Evolutionary conservation across 2,329 filamentous ascomycete genomes (phyloP).

Genomic region (Fusarium humuli): DNA sequence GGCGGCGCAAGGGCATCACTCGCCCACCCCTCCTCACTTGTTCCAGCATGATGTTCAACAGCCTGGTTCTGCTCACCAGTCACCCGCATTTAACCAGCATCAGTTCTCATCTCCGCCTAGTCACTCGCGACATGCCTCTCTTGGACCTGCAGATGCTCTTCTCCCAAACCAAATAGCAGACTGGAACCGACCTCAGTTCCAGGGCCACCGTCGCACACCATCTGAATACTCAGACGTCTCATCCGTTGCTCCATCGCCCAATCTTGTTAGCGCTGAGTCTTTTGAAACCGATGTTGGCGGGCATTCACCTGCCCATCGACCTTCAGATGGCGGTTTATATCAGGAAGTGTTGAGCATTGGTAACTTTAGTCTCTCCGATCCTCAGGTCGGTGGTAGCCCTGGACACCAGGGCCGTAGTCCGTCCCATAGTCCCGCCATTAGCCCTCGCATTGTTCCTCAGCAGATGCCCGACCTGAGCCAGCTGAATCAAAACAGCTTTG

Average conservation of each 20-base stretch:
- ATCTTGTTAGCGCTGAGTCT: slow-evolving; percentile 79
- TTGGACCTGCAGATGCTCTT: slow-evolving; percentile 69
- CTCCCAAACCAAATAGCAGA: slow-evolving; percentile 63
- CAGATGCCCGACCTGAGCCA: slow-evolving; percentile 66
- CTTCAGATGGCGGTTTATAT: slow-evolving; percentile 79
- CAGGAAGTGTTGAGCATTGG: slow-evolving; percentile 82
- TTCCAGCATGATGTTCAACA: slow-evolving; percentile 62
- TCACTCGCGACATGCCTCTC: slow-evolving; percentile 68
- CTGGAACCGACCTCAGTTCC: slow-evolving; percentile 73
- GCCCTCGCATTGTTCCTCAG: slow-evolving; percentile 69
- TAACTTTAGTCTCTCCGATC: slow-evolving; percentile 82
- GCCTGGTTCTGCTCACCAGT: slow-evolving; percentile 64
- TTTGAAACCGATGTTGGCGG: slow-evolving; percentile 79
- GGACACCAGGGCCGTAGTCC: slow-evolving; percentile 79
- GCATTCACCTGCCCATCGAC: slow-evolving; percentile 82
- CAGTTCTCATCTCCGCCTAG: slow-evolving; percentile 65
- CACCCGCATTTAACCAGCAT: slow-evolving; percentile 67
- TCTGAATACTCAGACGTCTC: slow-evolving; percentile 96
- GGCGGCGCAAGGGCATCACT: slow-evolving; percentile 67
- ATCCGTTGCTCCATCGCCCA: slow-evolving; percentile 86
- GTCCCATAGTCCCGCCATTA: slow-evolving; percentile 77
- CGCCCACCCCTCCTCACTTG: slow-evolving; percentile 67
- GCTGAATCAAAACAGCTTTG: slow-evolving; percentile 59
- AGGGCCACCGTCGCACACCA: slow-evolving; percentile 82
- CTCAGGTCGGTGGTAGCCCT: slow-evolving; percentile 73